These are phyloP conservation scores for Chlorella vulgaris DNA, from an alignment of 139 green algal genomes.

Conservation along the genomic window DNA sequence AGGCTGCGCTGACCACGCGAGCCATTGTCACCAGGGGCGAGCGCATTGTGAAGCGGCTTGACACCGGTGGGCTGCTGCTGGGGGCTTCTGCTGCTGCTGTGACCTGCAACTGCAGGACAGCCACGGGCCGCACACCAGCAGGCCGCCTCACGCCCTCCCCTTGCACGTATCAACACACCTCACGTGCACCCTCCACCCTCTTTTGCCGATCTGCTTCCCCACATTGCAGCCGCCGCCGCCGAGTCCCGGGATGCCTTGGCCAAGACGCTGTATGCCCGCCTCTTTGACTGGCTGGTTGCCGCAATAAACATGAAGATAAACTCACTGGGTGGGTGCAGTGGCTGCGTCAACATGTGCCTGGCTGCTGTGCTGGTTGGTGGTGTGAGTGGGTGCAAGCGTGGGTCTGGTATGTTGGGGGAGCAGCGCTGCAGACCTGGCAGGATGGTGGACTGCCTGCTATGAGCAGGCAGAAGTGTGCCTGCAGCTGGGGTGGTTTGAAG, in stretches of 20 bases:
- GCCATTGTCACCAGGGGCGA: slow-evolving; percentile 72
- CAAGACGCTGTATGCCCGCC: slow-evolving; percentile 85
- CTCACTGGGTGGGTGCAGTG: slow-evolving; percentile 41
- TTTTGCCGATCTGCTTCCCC: not conserved
- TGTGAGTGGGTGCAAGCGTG: not conserved
- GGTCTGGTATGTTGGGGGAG: not conserved
- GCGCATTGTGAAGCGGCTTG: slow-evolving; percentile 74
- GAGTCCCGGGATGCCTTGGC: slow-evolving; percentile 82
- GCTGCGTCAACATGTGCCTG: not conserved
- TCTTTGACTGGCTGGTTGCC: slow-evolving; percentile 88
- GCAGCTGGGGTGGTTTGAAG: too few relatives aligned
- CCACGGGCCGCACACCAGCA: too few relatives aligned
- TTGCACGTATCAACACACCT: not conserved
- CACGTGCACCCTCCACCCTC: not conserved
- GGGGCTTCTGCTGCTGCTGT: too few relatives aligned
- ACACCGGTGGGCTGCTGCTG: slow-evolving; percentile 25
- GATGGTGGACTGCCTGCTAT: too few relatives aligned
- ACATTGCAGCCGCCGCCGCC: slow-evolving; percentile 48
- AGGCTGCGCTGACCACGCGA: slow-evolving; percentile 65
- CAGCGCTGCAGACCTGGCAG: too few relatives aligned
- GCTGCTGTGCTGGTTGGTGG: not conserved
- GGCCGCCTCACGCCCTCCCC: not conserved
- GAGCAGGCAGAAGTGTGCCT: too few relatives aligned
- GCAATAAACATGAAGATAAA: slow-evolving; percentile 79
- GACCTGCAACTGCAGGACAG: not conserved